Percentiles rank a stretch among this genome's conserved stretches.
Conservation (phyloP, 495 filamentous ascomycete genomes). For the Chaetomium tenue region DNA sequence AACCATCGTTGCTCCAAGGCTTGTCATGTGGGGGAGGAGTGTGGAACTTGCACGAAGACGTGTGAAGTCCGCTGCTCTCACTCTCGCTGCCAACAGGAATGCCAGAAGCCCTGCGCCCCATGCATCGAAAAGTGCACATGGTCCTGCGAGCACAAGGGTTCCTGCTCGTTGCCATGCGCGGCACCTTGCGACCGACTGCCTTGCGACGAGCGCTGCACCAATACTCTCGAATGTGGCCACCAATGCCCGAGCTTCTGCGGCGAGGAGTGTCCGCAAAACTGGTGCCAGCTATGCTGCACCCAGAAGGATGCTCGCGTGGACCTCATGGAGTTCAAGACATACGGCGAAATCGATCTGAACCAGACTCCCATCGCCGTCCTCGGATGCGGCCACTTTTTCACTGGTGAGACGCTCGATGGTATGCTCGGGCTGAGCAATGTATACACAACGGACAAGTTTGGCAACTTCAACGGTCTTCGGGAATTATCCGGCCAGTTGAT, state of each 20-base stretch:
- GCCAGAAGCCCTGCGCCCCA: conserved; percentile 62
- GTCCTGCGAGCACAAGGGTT: conserved; percentile 53
- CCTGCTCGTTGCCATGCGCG: conserved; percentile 66
- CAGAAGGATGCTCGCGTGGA: conserved; percentile 36
- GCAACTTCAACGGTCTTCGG: conserved; percentile 32
- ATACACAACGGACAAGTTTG: conserved; percentile 53
- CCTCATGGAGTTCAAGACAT: conserved; percentile 29
- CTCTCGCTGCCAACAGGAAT: conserved; percentile 56
- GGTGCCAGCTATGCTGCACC: conserved; percentile 58
- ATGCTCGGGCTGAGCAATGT: conserved; percentile 59
- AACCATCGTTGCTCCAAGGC: conserved; percentile 45
- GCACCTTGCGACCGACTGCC: conserved; percentile 68
- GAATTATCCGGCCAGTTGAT: conserved; percentile 23
- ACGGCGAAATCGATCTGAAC: conserved; percentile 26
- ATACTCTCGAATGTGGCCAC: conserved; percentile 61
- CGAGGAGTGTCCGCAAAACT: conserved; percentile 58
- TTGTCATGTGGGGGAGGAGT: conserved; percentile 44
- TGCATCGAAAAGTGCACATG: conserved; percentile 57
- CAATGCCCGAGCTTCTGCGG: conserved; percentile 51
- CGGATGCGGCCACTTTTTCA: conserved; percentile 65
- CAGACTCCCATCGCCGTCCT: conserved; percentile 49
- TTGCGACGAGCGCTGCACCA: conserved; percentile 62
- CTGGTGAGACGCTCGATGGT: conserved; percentile 61
- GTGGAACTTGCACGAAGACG: conserved; percentile 51
- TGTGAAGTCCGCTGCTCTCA: conserved; percentile 55